Base-by-base conservation (phyloP, 768 basidiomycete genomes). In the Russula sp. region DNA sequence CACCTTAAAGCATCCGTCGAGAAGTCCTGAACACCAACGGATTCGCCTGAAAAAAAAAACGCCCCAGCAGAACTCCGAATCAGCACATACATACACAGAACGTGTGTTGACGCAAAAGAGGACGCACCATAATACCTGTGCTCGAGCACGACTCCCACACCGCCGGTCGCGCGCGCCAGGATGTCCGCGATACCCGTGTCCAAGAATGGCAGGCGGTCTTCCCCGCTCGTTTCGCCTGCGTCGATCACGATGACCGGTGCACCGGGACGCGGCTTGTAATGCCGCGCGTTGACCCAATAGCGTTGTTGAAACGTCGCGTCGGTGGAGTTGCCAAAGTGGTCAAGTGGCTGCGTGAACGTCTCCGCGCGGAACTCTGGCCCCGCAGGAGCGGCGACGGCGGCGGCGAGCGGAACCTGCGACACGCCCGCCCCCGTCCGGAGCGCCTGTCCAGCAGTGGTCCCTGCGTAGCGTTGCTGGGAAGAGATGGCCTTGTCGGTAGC, bases 211-310 rank as follows among this genome's bases (percentile, higher is more conserved):
- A 78, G 59, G 46, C 84, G 67, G 43, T 88, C 82, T 72, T 83
- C 84, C 20, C 93, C 96, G 64, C 83, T 87, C 4, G 93, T 96
- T 75, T 98, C 96, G 16, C 96, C 96, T 0, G 92, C 93, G 72
- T 98, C 96, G 22, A 98, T 75, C 2, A 98, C 83, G 66, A 93
- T 87, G 22, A 98, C 91, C 0, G 95, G 96, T 2, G 85, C 89
- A 47, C 85, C 84, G 2, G 79, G 73, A 7, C 85, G 79, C 0
- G 84, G 78, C 58, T 81, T 77, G 72, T 95, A 98, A 72, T 91
- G 85, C 38, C 89, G 81, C 20, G 83, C 82, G 69, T 87, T 94
- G 41, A 95, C 78, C 96, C 96, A 99, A 73, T 93, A 99, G 20
- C 96, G 81, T 70, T 98, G 94, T 55, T 79, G 74, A 74, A 91